Evolutionary conservation across 177 flowering plant species (phyloP).

Genomic region (Vitis hybrid): DNA sequence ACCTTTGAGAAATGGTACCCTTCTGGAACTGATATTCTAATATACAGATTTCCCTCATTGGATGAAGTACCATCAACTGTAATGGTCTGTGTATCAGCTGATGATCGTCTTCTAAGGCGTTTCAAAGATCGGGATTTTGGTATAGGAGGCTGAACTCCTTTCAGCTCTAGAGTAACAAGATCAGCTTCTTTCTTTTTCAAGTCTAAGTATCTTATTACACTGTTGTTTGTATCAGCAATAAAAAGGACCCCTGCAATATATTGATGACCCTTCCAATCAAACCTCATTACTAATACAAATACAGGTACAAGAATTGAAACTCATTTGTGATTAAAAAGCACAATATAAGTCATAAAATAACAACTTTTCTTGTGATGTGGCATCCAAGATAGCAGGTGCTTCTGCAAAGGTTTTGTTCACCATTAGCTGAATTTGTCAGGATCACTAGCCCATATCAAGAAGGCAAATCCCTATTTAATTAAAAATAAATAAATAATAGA

Average conservation of each 20-base stretch:
- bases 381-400: neutral
- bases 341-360: neutral
- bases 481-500: too few relatives aligned
- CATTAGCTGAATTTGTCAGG: neutral
- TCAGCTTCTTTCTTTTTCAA: slow-evolving; percentile 44
- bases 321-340: neutral
- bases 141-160: slow-evolving; percentile 83
- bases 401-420: neutral
- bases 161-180: slow-evolving; percentile 76
- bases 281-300: neutral
- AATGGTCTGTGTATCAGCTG: slow-evolving; percentile 54
- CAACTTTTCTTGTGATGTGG: neutral
- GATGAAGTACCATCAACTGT: slow-evolving; percentile 56
- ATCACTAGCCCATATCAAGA: neutral
- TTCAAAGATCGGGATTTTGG: slow-evolving; percentile 64
- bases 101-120: slow-evolving; percentile 72
- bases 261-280: slow-evolving; percentile 1
- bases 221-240: slow-evolving; percentile 94
- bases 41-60: slow-evolving; percentile 57
- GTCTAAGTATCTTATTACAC: slow-evolving; percentile 68
- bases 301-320: neutral
- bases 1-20: slow-evolving; percentile 98
- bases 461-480: neutral
- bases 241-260: slow-evolving; percentile 60
- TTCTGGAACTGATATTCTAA: slow-evolving; percentile 68